Conservation (phyloP, 2,329 filamentous ascomycete genomes). For the Aspergillus transmontanensis region DNA sequence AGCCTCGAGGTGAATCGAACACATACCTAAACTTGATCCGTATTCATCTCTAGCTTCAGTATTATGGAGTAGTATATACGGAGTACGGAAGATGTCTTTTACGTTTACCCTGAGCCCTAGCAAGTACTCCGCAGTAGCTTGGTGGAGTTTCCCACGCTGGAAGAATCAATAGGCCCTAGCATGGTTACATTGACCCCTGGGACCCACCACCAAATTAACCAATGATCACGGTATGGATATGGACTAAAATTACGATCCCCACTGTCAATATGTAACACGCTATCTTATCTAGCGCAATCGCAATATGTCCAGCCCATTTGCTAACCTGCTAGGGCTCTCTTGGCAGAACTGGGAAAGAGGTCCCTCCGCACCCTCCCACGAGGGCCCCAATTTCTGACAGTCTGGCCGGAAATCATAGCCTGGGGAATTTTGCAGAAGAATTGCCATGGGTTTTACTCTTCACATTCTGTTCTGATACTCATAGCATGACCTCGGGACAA, state of each 20-base stretch:
- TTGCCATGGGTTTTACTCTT: neutral
- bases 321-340: neutral
- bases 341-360: neutral
- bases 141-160: neutral
- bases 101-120: no score
- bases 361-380: neutral
- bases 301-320: neutral
- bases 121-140: no score
- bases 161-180: neutral
- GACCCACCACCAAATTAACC: neutral
- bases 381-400: neutral
- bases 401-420: neutral
- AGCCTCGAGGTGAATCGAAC: no score
- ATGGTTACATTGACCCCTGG: neutral
- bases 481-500: neutral
- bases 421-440: neutral
- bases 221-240: neutral
- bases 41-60: no score
- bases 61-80: no score
- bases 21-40: no score
- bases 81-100: no score
- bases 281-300: neutral
- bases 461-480: neutral
- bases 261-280: neutral
- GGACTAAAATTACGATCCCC: neutral